Evolutionary conservation across 192 early-diverging fungal genomes (phyloP).

Genomic region (Gigaspora rosea): DNA sequence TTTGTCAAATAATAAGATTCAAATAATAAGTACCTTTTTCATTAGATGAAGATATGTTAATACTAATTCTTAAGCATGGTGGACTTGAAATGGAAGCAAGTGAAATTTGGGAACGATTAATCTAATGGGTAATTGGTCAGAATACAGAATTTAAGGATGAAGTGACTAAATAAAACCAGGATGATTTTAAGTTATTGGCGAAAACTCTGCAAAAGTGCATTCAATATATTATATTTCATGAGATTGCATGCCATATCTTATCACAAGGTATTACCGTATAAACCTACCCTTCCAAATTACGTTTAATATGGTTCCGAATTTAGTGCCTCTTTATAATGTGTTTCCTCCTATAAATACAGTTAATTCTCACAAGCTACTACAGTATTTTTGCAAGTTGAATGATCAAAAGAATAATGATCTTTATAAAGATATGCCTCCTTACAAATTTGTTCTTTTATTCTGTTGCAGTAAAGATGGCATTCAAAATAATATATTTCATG

Average conservation of each 20-base stretch:
- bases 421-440: not conserved
- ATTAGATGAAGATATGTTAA: not conserved
- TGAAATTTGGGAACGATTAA: no score
- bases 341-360: no score
- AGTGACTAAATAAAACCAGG: not conserved
- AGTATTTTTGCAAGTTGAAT: not conserved
- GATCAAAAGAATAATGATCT: not conserved
- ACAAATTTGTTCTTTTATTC: not conserved
- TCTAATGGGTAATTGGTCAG: no score
- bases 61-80: not conserved
- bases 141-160: not conserved
- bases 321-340: not conserved
- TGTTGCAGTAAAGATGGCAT: not conserved
- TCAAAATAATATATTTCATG: no score
- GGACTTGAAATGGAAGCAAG: not conserved
- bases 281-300: not conserved
- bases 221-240: conserved; percentile 6
- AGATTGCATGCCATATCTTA: not conserved
- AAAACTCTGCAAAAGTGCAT: not conserved
- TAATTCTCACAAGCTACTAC: not conserved
- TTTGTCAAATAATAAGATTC: no score
- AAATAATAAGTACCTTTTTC: not conserved
- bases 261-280: conserved; percentile 1
- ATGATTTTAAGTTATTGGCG: not conserved
- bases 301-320: not conserved